Evolutionary conservation across 2,329 filamentous ascomycete genomes (phyloP), one percentile per base, ranked within the genome.

Genomic region (Fusarium sp.): DNA sequence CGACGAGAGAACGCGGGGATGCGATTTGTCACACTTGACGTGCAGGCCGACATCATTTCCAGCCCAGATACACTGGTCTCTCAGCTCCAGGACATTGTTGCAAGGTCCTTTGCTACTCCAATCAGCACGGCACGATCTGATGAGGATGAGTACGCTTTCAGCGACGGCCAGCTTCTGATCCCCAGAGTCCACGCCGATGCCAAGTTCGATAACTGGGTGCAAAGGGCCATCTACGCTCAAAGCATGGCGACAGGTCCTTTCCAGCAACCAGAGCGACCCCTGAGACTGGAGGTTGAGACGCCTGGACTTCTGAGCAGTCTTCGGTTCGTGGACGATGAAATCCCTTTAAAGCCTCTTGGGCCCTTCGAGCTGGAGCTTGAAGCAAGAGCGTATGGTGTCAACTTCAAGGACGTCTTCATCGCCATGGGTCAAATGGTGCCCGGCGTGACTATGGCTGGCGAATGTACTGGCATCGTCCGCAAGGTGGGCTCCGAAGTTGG

Each of bases 371-470:
- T 65, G 4, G 63, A 65, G 38, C 63, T 65, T 35, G 63, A 65
- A 37, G 63, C 63, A 10, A 65, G 33, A 35, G 63, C 63, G 2
- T 65, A 65, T 58, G 74, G 80, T 15, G 72, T 83, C 59, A 82
- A 82, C 69, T 83, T 84, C 73, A 81, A 81, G 47, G 82, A 84
- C 45, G 79, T 84, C 5, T 76, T 83, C 3, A 79, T 84, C 22
- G 79, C 81, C 3, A 67, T 82, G 17, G 83, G 82, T 4, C 79
- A 82, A 57, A 71, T 83, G 6, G 73, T 77, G 1, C 61, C 61
- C 4, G 68, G 77, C 10, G 74, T 71, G 2, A 64, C 70, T 14
- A 80, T 84, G 72, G 80, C 79, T 4, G 78, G 78, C 7, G 83
- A 84, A 60, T 79, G 78, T 30, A 75, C 80, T 5, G 84, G 83